Evolutionary conservation across 1,139 yeast species (phyloP), one percentile per base, ranked within the genome.

Genomic region (Suhomyces guaymorum): DNA sequence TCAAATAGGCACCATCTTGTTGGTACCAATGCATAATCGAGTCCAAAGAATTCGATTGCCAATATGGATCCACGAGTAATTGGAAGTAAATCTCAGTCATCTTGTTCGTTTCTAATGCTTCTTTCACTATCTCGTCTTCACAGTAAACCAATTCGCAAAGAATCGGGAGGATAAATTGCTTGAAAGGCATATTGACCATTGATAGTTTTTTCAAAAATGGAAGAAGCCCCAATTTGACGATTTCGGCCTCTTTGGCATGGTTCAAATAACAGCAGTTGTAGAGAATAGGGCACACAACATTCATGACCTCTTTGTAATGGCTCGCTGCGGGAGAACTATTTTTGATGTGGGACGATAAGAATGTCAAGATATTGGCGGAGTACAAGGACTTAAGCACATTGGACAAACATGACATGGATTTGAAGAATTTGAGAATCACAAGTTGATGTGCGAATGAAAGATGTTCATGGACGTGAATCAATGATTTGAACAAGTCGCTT

Each of bases 41-140:
- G 30, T 82, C 87, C 45, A 80, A 64, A 0, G 86, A 80, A 55
- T 77, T 78, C 13, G 81, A 77, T 51, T 80, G 86, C 88, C 88
- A 82, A 44, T 78, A 76, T 0, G 84, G 80, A 49, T 82, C 84
- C 9, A 69, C 49, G 11, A 81, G 54, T 10, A 81, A 59, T 17
- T 63, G 62, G 27, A 72, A 58, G 43, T 79, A 78, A 2, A 73
- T 65, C 5, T 62, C 58, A n/a, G 79, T 50, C 3, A 77, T 68
- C 22, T 65, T 60, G 39, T 66, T 48, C 33, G 63, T 58, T 54
- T 66, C 52, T 35, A 78, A 54, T 7, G 55, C 54, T 24, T 51
- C 49, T 38, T 75, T 55, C 26, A 76, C 72, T 5, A 15, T 14
- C 29, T 53, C 50, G n/a, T 38, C 41, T 30, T 70, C 69, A 44